Evolutionary conservation across 1,284 basidiomycete species (phyloP).

Genomic region (Puccinia polysora): DNA sequence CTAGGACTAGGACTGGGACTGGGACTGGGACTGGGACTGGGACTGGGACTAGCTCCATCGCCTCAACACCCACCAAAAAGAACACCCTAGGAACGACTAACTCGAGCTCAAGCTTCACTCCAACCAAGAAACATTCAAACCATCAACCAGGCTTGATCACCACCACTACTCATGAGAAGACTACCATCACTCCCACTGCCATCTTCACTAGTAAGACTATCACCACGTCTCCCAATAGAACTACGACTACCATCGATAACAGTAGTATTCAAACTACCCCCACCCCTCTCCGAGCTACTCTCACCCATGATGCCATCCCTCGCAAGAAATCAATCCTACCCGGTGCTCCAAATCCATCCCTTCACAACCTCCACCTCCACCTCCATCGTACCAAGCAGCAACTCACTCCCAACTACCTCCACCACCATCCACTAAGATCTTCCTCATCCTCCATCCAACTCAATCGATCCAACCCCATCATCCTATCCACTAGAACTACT

Average conservation of each 20-base stretch:
- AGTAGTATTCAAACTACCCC: too few species aligned
- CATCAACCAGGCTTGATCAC: not conserved
- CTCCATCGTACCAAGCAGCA: too few species aligned
- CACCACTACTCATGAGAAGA: not conserved
- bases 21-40: too few species aligned
- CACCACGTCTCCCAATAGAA: not conserved
- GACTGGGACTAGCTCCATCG: too few species aligned
- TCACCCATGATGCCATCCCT: conserved; percentile 16
- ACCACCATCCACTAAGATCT: not conserved
- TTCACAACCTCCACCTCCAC: conserved; percentile 2
- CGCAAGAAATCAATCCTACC: conserved; percentile 19
- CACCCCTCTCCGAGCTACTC: conserved; percentile 8
- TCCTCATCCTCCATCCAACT: not conserved
- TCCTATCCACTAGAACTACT: not conserved
- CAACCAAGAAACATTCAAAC: not conserved
- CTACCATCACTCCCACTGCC: not conserved
- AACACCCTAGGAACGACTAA: not conserved
- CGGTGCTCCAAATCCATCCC: conserved; percentile 11
- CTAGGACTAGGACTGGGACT: too few species aligned
- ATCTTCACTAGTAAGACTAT: not conserved
- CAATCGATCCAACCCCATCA: not conserved
- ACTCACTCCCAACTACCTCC: not conserved
- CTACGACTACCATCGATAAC: not conserved
- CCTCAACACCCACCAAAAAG: not conserved
- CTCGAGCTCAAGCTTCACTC: not conserved